Evolutionary conservation across 2,329 filamentous ascomycete genomes (phyloP).

Genomic region (Ceratocystis huliohia): DNA sequence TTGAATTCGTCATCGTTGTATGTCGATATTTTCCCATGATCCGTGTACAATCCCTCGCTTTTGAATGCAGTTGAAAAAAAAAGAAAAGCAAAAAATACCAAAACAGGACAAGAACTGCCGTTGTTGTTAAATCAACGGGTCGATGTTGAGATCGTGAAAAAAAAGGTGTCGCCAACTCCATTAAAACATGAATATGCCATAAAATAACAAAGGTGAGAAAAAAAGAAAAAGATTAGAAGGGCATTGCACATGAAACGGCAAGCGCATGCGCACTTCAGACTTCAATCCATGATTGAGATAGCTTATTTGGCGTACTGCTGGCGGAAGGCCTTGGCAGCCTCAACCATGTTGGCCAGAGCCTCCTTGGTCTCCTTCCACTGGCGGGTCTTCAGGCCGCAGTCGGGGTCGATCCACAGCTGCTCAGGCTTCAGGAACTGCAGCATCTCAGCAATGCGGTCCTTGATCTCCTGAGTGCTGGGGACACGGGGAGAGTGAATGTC

Average conservation of each 20-base stretch:
- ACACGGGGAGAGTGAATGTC: conserved; percentile 99
- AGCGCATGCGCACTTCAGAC: conserved; percentile 11
- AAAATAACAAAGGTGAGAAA: conserved; percentile 24
- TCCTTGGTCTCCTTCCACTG: conserved; percentile 99
- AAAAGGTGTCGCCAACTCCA: conserved; percentile 25
- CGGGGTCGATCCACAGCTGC: conserved; percentile 99
- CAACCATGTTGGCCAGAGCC: conserved; percentile 90
- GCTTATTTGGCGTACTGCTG: conserved; percentile 63
- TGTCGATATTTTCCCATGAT: conserved; percentile 22
- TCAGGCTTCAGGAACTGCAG: conserved; percentile 91
- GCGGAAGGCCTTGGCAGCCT: conserved; percentile 94
- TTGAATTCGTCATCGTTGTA: conserved; percentile 23
- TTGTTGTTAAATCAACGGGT: conserved; percentile 21
- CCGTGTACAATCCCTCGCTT: conserved; percentile 20
- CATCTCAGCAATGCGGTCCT: conserved; percentile 96
- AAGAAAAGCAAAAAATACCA: conserved; percentile 21
- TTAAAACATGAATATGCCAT: conserved; percentile 23
- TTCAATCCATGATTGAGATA: background rate
- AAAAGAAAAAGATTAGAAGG: conserved; percentile 15
- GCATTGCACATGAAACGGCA: background rate
- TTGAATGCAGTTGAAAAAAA: conserved; percentile 20
- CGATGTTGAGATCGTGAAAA: conserved; percentile 47
- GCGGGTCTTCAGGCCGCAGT: conserved; percentile 98
- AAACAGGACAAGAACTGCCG: conserved; percentile 21
- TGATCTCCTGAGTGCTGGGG: conserved; percentile 94